These are phyloP conservation scores for Kurtzmaniella quercitrusa DNA, from an alignment of 1,139 yeast species.

Conservation along the genomic window DNA sequence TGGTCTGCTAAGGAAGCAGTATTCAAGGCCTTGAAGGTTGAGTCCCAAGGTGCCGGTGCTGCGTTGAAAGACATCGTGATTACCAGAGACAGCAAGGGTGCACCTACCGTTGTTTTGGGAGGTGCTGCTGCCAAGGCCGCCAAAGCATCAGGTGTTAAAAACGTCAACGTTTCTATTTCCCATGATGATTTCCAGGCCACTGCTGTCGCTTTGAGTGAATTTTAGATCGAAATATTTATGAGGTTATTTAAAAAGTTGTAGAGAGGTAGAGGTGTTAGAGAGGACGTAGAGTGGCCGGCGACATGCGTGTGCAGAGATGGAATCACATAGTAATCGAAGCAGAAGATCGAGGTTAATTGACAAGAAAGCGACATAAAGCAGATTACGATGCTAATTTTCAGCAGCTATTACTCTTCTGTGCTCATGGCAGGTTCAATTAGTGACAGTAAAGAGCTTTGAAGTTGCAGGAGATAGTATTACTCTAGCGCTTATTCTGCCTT, in stretches of 20 bases:
- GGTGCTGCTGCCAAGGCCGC: slow-evolving; percentile 83
- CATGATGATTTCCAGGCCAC: slow-evolving; percentile 97
- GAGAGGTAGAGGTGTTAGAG: background rate
- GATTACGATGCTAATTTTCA: too few relatives aligned
- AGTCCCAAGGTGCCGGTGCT: slow-evolving; percentile 94
- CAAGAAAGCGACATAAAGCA: too few relatives aligned
- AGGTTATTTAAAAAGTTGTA: background rate
- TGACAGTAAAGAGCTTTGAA: too few relatives aligned
- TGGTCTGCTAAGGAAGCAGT: slow-evolving; percentile 99
- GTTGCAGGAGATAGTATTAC: too few relatives aligned
- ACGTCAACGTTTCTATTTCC: slow-evolving; percentile 81
- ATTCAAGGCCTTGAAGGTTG: slow-evolving; percentile 88
- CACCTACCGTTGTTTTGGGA: slow-evolving; percentile 71
- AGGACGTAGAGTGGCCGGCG: too few relatives aligned
- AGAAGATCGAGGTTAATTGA: too few relatives aligned
- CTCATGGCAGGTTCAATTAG: too few relatives aligned
- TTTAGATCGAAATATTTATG: slow-evolving; percentile 17
- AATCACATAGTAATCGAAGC: too few relatives aligned
- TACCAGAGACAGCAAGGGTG: slow-evolving; percentile 67
- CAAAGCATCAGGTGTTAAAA: slow-evolving; percentile 58
- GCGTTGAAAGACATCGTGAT: slow-evolving; percentile 88
- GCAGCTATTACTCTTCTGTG: too few relatives aligned
- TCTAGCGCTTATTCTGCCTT: too few relatives aligned
- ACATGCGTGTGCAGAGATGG: too few relatives aligned
- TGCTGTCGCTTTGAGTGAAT: slow-evolving; percentile 90